Conservation (phyloP, 176 grass and related monocot genomes). For the Poa pratensis region DNA sequence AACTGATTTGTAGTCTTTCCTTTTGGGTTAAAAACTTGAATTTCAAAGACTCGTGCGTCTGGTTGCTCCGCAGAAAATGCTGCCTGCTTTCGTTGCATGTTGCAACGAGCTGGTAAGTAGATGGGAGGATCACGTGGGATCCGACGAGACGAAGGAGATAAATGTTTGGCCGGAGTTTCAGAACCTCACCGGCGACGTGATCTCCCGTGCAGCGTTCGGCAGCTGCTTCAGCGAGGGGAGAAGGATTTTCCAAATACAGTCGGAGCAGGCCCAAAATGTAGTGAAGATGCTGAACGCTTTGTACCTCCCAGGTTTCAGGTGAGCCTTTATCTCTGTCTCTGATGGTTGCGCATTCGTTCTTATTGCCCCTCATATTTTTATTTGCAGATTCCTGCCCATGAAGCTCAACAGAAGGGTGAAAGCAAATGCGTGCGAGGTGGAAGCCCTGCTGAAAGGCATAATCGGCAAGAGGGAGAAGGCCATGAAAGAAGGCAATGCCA, state of each 20-base stretch:
- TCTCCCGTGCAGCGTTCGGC: conserved; percentile 57
- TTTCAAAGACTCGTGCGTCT: neutral
- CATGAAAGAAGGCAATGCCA: conserved; percentile 33
- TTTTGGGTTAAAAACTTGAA: neutral
- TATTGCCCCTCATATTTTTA: neutral
- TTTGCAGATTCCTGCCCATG: conserved; percentile 50
- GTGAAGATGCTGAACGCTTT: neutral
- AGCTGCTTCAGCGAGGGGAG: conserved; percentile 51
- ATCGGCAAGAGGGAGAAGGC: conserved; percentile 51
- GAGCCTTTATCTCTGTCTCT: neutral
- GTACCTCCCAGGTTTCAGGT: conserved; percentile 26
- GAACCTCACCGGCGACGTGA: conserved; percentile 48
- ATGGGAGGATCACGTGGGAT: conserved; percentile 35
- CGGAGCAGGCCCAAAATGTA: conserved; percentile 28
- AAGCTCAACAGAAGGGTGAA: conserved; percentile 45
- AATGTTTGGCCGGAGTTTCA: conserved; percentile 56
- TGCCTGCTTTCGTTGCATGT: conserved; percentile 40
- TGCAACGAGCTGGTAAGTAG: conserved; percentile 42
- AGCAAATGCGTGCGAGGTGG: conserved; percentile 35
- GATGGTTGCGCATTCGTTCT: neutral
- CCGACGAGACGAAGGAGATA: conserved; percentile 24
- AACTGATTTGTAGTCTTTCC: neutral
- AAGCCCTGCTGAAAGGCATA: conserved; percentile 49
- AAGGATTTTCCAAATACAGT: conserved; percentile 49
- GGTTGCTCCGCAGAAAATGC: conserved; percentile 34